Evolutionary conservation across 2,329 filamentous ascomycete genomes (phyloP).

Genomic region (Diaporthe sp.): DNA sequence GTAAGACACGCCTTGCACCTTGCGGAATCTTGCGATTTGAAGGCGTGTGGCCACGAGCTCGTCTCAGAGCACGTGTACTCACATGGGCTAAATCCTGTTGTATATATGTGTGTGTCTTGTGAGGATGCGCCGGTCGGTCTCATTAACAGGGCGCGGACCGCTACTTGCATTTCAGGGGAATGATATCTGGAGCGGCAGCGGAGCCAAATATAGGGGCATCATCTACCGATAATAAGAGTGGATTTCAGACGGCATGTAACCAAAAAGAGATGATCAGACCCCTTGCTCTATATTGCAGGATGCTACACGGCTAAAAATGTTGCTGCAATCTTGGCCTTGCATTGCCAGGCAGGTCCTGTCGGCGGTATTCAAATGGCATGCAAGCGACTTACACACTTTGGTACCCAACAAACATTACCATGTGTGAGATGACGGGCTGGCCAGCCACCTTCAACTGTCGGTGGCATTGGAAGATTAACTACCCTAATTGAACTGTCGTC

Average conservation of each 20-base stretch:
- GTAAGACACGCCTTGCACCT: not conserved
- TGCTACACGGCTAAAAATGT: not conserved
- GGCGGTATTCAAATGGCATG: not conserved
- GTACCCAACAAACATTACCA: not conserved
- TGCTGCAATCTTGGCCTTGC: not conserved
- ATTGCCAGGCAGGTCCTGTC: not conserved
- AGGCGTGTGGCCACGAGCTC: not conserved
- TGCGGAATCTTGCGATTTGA: not conserved
- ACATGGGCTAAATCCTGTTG: not conserved
- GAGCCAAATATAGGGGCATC: constrained; percentile 31
- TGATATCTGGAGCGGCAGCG: constrained; percentile 25
- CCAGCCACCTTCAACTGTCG: too few species aligned
- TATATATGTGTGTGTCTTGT: not conserved
- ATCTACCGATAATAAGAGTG: constrained; percentile 29
- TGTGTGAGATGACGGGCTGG: too few species aligned
- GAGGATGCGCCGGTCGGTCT: not conserved
- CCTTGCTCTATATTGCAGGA: constrained; percentile 3
- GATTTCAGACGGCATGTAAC: constrained; percentile 9
- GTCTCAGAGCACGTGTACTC: too few species aligned
- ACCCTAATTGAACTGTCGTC: too few species aligned
- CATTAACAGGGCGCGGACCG: not conserved
- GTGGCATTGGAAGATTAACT: not conserved
- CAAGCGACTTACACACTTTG: not conserved
- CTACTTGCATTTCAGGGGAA: constrained; percentile 23
- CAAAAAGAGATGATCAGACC: constrained; percentile 11